Conservation (phyloP, 352 stramenopile genomes). For the Pythium grandisporangium region DNA sequence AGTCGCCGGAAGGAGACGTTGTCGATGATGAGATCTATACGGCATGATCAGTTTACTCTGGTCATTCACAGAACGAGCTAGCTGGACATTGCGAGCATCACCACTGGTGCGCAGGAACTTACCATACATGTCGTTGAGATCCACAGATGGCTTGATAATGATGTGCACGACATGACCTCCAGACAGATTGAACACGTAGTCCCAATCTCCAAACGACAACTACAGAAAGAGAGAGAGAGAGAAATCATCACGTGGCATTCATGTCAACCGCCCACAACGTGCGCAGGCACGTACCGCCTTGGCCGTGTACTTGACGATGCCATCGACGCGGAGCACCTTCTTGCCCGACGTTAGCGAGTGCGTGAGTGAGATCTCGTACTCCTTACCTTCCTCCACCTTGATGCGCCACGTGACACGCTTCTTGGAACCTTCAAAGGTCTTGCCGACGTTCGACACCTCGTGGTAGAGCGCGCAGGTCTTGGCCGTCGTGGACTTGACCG, state of each 20-base stretch:
- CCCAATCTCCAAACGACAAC: constrained; percentile 78
- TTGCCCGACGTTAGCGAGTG: constrained; percentile 76
- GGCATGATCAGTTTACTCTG: background rate
- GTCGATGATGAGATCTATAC: constrained; percentile 70
- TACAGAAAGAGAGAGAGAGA: constrained; percentile 9
- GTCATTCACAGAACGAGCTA: background rate
- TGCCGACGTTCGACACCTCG: constrained; percentile 74
- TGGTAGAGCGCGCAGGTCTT: constrained; percentile 68
- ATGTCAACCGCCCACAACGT: too few relatives aligned
- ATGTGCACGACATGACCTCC: constrained; percentile 74
- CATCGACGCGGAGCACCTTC: constrained; percentile 69
- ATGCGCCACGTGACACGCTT: constrained; percentile 77
- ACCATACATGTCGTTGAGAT: constrained; percentile 86
- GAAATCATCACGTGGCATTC: background rate
- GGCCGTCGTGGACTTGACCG: constrained; percentile 61
- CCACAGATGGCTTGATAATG: constrained; percentile 78
- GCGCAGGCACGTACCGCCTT: constrained; percentile 42
- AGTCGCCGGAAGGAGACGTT: constrained; percentile 70
- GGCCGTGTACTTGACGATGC: constrained; percentile 73
- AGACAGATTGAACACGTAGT: constrained; percentile 79
- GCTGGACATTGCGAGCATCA: background rate
- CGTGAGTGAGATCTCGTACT: constrained; percentile 79
- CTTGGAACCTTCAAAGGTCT: constrained; percentile 80
- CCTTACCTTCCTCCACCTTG: constrained; percentile 70
- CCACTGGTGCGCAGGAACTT: too few relatives aligned